Percentiles rank a stretch among this genome's conserved stretches.
Evolutionary conservation across 148 eudicot species (phyloP).

Genomic region (Vaccinium darrowii): DNA sequence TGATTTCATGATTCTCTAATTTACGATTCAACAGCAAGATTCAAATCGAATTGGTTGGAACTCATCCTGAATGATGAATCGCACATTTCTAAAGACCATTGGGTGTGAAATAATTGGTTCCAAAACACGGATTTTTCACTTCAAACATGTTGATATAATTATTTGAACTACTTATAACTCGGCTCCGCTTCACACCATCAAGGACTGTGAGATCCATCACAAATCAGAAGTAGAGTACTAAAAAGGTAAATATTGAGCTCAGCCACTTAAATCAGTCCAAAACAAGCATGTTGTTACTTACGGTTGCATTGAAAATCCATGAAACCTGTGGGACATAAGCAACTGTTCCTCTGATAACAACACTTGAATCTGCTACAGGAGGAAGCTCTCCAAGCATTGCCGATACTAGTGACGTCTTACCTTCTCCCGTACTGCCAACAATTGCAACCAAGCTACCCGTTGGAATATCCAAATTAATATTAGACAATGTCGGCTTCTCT

Average conservation of each 20-base stretch:
- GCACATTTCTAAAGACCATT: neutral
- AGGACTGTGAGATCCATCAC: neutral
- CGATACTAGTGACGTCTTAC: conserved; percentile 90
- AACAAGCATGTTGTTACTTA: conserved; percentile 35
- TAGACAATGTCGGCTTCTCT: conserved; percentile 71
- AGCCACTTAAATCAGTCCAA: neutral
- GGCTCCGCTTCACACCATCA: neutral
- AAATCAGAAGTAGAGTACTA: neutral
- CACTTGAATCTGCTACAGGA: conserved; percentile 51
- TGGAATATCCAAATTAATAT: conserved; percentile 77
- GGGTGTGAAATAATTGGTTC: neutral
- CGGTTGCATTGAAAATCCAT: conserved; percentile 98
- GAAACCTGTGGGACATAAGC: conserved; percentile 97
- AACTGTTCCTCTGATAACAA: conserved; percentile 75
- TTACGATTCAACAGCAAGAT: neutral
- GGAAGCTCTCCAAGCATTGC: conserved; percentile 99
- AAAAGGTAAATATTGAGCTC: neutral
- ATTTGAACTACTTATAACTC: neutral
- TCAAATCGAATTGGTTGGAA: neutral
- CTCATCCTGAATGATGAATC: neutral
- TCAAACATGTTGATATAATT: neutral
- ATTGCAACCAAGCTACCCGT: conserved; percentile 86
- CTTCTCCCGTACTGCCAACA: conserved; percentile 97
- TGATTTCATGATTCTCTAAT: neutral
- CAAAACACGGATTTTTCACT: neutral